Base-by-base conservation (phyloP, 306 rosid species). In the Fagus crenata region DNA sequence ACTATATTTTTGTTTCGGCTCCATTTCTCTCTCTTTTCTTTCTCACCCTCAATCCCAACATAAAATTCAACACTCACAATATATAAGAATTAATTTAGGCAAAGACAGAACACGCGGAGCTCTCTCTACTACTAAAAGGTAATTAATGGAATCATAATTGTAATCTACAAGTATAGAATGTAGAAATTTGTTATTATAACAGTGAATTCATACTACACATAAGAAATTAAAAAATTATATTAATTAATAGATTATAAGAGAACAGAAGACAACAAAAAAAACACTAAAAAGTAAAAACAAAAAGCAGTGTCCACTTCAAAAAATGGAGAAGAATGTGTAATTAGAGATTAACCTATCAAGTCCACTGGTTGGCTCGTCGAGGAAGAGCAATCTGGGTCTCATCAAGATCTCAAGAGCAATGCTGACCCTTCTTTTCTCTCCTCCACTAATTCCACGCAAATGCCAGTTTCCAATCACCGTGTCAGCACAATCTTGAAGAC, bases 331-430 rank as follows among this genome's bases (percentile, higher is more conserved):
- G 70, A 46, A 67, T 56, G 7, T 18, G 14, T 11, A 63, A 22
- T 46, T 46, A 32, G 49, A 14, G 7, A 0, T 22, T 12, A 37
- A 92, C 98, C 98, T 96, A 83, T 96, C 99, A 15, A 96, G 97
- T 0, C 99, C 99, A 67, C 99, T 96, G 11, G 99, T 95, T 42
- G 99, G 99, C 46, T 96, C 99, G 83, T 96, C 99, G 53, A 96
- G 97, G 71, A 96, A 96, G 42, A 96, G 96, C 78, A 96, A 35
- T 60, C 99, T 81, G 13, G 99, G 99, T 61, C 98, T 88, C 89
- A 87, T 96, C 75, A 96, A 85, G 75, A 92, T 92, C 81, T 96
- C 99, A 81, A 96, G 81, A 14, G 93, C 99, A 80, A 96, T 96
- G 85, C 99, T 96, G 77, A 96, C 98, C 63, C 99, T 81, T 87